Evolutionary conservation across 352 stramenopile species (phyloP).

Genomic region (Pythium monospermum): DNA sequence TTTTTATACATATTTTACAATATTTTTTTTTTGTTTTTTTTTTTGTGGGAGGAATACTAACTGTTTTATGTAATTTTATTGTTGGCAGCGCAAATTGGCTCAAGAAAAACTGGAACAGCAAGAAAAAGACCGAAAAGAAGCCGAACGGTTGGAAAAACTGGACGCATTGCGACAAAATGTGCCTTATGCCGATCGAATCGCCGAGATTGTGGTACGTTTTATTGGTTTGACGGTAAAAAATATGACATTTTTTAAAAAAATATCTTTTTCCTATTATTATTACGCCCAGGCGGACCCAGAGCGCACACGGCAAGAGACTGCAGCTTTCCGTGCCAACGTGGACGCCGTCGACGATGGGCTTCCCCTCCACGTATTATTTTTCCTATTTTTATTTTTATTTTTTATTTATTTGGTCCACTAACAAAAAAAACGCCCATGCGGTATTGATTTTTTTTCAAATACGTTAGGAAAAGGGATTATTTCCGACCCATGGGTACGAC

Average conservation of each 20-base stretch:
- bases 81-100: slow-evolving; percentile 44
- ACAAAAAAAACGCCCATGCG: too few relatives aligned
- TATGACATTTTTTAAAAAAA: too few relatives aligned
- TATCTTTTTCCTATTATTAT: too few relatives aligned
- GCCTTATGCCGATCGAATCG: slow-evolving; percentile 62
- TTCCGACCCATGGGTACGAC: slow-evolving; percentile 71
- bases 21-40: too few relatives aligned
- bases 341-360: slow-evolving; percentile 54
- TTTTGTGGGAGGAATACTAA: too few relatives aligned
- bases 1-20: too few relatives aligned
- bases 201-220: slow-evolving; percentile 42
- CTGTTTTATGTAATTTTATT: too few relatives aligned
- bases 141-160: slow-evolving; percentile 36
- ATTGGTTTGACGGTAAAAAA: too few relatives aligned
- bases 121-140: slow-evolving; percentile 24
- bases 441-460: neutral
- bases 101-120: slow-evolving; percentile 31
- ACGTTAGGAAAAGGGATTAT: slow-evolving; percentile 58
- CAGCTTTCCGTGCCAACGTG: slow-evolving; percentile 60
- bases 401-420: too few relatives aligned
- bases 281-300: slow-evolving; percentile 62
- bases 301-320: slow-evolving; percentile 63
- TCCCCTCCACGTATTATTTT: slow-evolving; percentile 34
- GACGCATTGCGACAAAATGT: slow-evolving; percentile 60
- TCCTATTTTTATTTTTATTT: too few relatives aligned